phyloP scores from a whole-genome alignment of 2,329 filamentous ascomycete genomes.

The Gaeumannomyces tritici region DNA sequence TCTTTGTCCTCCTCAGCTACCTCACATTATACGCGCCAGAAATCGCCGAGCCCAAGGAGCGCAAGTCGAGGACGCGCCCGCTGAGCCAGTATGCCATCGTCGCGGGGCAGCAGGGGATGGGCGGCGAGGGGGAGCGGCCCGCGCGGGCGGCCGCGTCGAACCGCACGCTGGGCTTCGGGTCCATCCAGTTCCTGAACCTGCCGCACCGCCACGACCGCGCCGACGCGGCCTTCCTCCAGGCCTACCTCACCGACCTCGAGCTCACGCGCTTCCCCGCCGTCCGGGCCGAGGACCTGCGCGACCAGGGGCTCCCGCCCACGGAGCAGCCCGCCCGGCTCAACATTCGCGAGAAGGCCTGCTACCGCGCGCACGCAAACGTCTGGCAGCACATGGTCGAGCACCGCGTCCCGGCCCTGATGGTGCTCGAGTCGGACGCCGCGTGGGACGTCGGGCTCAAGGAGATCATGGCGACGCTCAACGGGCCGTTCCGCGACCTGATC shows the following conservation, averaged over 20 bases:
- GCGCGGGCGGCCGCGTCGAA: conserved; percentile 7
- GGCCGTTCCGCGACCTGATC: conserved; percentile 12
- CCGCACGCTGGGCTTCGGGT: conserved; percentile 14
- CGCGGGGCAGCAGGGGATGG: background rate
- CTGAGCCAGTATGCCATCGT: background rate
- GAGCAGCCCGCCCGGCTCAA: conserved; percentile 10
- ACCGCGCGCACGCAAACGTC: conserved; percentile 19
- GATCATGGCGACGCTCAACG: conserved; percentile 14
- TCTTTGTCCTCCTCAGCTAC: background rate
- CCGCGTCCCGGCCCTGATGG: conserved; percentile 12
- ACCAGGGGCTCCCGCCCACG: conserved; percentile 16
- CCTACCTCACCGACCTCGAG: conserved; percentile 16
- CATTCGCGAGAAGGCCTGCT: conserved; percentile 15
- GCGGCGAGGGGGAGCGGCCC: background rate
- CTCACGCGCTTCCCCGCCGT: conserved; percentile 13
- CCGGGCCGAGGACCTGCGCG: conserved; percentile 10
- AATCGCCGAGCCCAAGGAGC: too few species aligned
- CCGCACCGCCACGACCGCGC: conserved; percentile 15
- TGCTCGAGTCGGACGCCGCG: conserved; percentile 19
- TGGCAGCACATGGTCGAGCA: conserved; percentile 16
- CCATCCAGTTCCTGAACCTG: conserved; percentile 17
- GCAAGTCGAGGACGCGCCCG: background rate
- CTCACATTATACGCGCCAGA: background rate
- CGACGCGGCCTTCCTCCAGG: conserved; percentile 17
- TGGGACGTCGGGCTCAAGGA: conserved; percentile 27